Evolutionary conservation across 2,329 filamentous ascomycete species (phyloP).

Genomic region (Leptodontidium sp.): DNA sequence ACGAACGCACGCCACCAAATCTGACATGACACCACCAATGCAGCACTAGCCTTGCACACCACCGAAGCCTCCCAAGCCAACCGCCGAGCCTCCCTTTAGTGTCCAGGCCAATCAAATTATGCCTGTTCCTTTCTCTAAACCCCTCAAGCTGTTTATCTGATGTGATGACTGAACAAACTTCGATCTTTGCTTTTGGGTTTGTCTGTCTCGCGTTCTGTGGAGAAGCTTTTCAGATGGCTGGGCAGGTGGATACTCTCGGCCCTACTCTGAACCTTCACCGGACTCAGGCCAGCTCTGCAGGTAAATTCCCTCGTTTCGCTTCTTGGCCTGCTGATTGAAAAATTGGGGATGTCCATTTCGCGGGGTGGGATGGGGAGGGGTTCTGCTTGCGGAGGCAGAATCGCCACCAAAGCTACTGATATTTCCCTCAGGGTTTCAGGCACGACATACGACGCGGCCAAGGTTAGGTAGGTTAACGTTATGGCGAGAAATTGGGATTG

Average conservation of each 20-base stretch:
- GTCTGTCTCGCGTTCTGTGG: conserved; percentile 1
- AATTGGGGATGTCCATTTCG: not conserved
- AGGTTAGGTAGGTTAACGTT: too few species aligned
- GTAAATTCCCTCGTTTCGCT: conserved; percentile 1
- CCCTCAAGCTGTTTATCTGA: not conserved
- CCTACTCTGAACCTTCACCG: conserved; percentile 4
- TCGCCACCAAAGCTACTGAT: not conserved
- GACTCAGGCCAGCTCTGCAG: not conserved
- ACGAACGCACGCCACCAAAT: not conserved
- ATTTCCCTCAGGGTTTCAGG: not conserved
- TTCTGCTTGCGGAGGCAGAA: not conserved
- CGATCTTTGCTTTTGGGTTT: not conserved
- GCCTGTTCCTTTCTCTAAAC: too few species aligned
- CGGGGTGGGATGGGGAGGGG: not conserved
- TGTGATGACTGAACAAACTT: not conserved
- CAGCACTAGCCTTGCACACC: not conserved
- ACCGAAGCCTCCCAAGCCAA: conserved; percentile 6
- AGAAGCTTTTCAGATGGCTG: not conserved
- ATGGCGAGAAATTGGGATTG: too few species aligned
- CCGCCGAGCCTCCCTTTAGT: conserved; percentile 12
- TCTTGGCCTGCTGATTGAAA: not conserved
- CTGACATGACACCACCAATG: not conserved
- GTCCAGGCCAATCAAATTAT: not conserved
- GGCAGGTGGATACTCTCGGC: not conserved
- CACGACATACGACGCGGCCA: not conserved